Evolutionary conservation across 805 yeast species (phyloP).

Genomic region (Candida qinlingensis): DNA sequence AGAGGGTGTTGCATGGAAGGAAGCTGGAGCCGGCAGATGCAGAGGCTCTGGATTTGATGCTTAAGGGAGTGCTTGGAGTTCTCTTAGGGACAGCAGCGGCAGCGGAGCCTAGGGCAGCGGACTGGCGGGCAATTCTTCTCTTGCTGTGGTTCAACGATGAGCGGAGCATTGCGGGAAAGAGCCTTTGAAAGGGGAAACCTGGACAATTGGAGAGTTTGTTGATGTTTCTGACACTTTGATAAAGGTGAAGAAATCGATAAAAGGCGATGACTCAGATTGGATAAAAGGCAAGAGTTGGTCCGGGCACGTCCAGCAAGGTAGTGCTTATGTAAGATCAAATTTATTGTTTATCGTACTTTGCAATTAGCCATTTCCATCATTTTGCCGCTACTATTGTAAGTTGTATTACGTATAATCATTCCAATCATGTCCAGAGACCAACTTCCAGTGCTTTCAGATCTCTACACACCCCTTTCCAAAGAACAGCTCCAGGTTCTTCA

Average conservation of each 20-base stretch:
- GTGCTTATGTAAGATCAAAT: too few relatives aligned
- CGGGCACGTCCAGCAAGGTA: too few relatives aligned
- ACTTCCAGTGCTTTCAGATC: constrained; percentile 11
- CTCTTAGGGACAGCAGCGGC: constrained; percentile 6
- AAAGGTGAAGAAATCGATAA: too few relatives aligned
- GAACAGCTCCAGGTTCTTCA: constrained; percentile 73
- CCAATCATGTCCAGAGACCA: constrained; percentile 2
- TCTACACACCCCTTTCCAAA: constrained; percentile 50
- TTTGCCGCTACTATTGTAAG: too few relatives aligned
- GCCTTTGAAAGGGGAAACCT: neutral
- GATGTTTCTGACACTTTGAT: too few relatives aligned
- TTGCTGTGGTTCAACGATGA: constrained; percentile 23
- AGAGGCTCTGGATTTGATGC: constrained; percentile 12
- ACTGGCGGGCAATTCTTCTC: constrained; percentile 22
- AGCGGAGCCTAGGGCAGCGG: constrained; percentile 16
- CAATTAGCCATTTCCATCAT: too few relatives aligned
- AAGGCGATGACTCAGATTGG: too few relatives aligned
- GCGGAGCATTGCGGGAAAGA: constrained; percentile 19
- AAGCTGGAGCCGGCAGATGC: constrained; percentile 12
- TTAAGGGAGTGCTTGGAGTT: constrained; percentile 4
- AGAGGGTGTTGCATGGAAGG: constrained; percentile 10
- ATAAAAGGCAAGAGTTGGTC: too few relatives aligned
- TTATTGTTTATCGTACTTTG: too few relatives aligned
- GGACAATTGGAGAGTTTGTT: neutral
- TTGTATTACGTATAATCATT: neutral